These are phyloP conservation scores for Saitozyma sp. DNA, from an alignment of 768 basidiomycete genomes.

Conservation along the genomic window DNA sequence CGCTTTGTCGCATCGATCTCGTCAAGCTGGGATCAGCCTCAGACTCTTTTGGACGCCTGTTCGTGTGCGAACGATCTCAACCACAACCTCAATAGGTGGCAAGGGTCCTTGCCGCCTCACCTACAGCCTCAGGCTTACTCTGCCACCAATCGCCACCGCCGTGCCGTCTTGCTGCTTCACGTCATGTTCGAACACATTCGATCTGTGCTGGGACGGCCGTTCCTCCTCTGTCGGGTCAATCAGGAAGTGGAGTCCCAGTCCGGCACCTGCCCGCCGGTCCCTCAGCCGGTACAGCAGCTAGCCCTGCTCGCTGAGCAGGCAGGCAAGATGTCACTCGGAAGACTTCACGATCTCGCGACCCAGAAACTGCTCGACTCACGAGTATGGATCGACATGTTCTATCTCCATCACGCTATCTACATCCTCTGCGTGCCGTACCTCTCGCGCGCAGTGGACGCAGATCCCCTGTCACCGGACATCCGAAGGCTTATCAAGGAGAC, in stretches of 20 bases:
- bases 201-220: constrained; percentile 11
- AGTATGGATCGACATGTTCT: constrained; percentile 12
- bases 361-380: constrained; percentile 4
- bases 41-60: not conserved
- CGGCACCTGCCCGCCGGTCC: not conserved
- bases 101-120: not conserved
- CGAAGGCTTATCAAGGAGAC: not conserved
- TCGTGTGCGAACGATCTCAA: not conserved
- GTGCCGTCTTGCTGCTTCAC: constrained; percentile 10
- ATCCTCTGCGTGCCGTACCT: constrained; percentile 3
- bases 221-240: constrained; percentile 6
- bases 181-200: constrained; percentile 1
- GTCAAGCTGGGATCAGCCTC: not conserved
- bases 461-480: not conserved
- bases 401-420: constrained; percentile 9
- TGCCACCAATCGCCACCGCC: constrained; percentile 1
- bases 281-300: not conserved
- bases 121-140: constrained; percentile 6
- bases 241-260: constrained; percentile 8
- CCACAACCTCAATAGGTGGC: not conserved
- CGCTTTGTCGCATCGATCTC: constrained; percentile 11
- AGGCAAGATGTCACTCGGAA: not conserved
- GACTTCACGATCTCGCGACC: not conserved
- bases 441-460: not conserved
- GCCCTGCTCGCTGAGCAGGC: not conserved